Percentiles rank a stretch among this genome's conserved stretches.
phyloP scores from a whole-genome alignment of 352 stramenopile genomes.

The Globisporangium perplexum region DNA sequence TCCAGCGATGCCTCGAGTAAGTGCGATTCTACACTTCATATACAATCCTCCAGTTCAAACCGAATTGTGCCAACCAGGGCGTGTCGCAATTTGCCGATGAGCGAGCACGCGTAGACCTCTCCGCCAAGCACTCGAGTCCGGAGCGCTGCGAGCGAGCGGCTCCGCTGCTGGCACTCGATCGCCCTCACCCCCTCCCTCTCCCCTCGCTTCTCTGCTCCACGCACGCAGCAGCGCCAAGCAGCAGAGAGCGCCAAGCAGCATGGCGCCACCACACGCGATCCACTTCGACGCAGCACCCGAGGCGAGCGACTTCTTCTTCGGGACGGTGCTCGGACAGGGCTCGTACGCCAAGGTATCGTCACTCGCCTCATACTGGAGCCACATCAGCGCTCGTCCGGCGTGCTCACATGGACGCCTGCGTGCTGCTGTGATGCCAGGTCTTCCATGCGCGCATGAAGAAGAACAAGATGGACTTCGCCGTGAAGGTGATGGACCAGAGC shows the following conservation, averaged over 20 bases:
- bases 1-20: no score
- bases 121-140: no score
- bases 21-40: no score
- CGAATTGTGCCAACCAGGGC: no score
- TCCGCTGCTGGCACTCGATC: no score
- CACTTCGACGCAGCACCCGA: slow-evolving; percentile 62
- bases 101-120: no score
- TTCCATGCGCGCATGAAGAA: slow-evolving; percentile 86
- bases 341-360: slow-evolving; percentile 80
- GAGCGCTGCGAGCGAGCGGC: no score
- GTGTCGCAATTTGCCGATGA: no score
- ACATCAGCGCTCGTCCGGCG: neutral
- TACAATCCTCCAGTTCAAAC: no score
- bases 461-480: slow-evolving; percentile 70
- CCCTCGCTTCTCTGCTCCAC: no score
- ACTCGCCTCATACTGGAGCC: neutral
- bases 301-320: slow-evolving; percentile 83
- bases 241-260: neutral
- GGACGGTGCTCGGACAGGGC: slow-evolving; percentile 79
- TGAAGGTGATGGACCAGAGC: slow-evolving; percentile 91
- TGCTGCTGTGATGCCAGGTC: slow-evolving; percentile 50
- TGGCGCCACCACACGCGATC: slow-evolving; percentile 31
- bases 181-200: no score
- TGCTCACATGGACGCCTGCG: neutral
- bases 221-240: neutral